Evolutionary conservation across 176 grass and related monocot species (phyloP), one percentile per base, ranked within the genome.

Genomic region (Tillandsia leiboldiana): DNA sequence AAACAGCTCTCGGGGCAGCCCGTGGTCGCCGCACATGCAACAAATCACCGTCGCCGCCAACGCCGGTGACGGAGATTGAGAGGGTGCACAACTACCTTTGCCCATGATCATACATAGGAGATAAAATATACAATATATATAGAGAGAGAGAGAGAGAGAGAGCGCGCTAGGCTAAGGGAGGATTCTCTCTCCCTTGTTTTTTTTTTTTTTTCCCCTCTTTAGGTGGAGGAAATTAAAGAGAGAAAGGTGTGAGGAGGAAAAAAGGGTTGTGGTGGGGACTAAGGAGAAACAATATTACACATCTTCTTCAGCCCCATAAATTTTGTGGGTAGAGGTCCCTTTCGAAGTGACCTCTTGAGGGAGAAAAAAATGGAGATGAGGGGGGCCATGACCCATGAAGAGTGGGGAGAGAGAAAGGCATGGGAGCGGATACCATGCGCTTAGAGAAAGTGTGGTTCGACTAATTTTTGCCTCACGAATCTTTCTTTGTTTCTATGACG

Each of bases 21-120:
- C 95, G 14, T 50, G 77, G 73, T 99, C 95, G 72, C 95, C 95
- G 73, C 95, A 99, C 95, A 99, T 99, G 95, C 95, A 99, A 81
- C 95, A 99, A 49, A 94, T 80, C 2, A 63, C 76, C 51, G 61
- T 0, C 10, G 10, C 14, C 23, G 72, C 10, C 26, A 3, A 8
- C 2, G n/a, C 10, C 69, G 49, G 27, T 70, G 11, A 13, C 8
- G 81, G 8, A 11, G 51, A 17, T 6, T 28, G 14, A 61, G 56
- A 61, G 53, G 53, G 13, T 17, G 14, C n/a, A 57, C 33, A 42
- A 42, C 33, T 42, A 42, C 33, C 33, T 42, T 42, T 42, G 33
- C 33, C 33, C 33, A 42, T 42, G 33, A 42, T 42, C 33, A 42
- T 42, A 7, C 33, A 42, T 42, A 42, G 33, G 33, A 42, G 33